These are phyloP conservation scores for Pythium phragmiticola DNA, from an alignment of 352 stramenopile genomes.

Conservation along the genomic window DNA sequence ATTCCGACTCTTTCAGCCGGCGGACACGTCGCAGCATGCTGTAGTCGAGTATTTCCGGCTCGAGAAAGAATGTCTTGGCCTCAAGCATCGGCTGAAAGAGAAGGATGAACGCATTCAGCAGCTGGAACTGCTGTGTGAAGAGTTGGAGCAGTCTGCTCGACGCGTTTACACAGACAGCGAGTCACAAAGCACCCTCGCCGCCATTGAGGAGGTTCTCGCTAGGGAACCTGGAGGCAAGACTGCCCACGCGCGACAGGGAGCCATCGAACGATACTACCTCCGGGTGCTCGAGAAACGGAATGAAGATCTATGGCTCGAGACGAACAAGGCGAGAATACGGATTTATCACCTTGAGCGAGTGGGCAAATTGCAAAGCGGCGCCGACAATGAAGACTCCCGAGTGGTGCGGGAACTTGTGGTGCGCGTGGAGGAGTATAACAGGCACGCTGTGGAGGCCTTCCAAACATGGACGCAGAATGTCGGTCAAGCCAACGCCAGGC, in stretches of 20 bases:
- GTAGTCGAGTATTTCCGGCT: slow-evolving; percentile 23
- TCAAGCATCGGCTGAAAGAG: slow-evolving; percentile 7
- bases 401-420: background rate
- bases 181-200: background rate
- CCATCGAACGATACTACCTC: background rate
- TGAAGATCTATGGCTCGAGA: slow-evolving; percentile 11
- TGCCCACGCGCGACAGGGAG: background rate
- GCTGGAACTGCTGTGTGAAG: slow-evolving; percentile 11
- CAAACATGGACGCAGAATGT: slow-evolving; percentile 4
- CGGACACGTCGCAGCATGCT: slow-evolving; percentile 5
- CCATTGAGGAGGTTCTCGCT: background rate
- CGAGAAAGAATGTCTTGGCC: slow-evolving; percentile 18
- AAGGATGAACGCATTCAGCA: slow-evolving; percentile 14
- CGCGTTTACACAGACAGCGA: background rate
- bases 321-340: slow-evolving; percentile 2
- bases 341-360: slow-evolving; percentile 11
- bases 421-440: slow-evolving; percentile 12
- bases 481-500: background rate
- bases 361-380: background rate
- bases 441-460: background rate
- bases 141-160: slow-evolving; percentile 9
- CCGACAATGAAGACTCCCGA: background rate
- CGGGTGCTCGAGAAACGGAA: slow-evolving; percentile 6
- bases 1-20: slow-evolving; percentile 13
- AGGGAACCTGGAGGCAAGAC: background rate